A percentile compares a stretch with the other conserved stretches of the same genome.
phyloP scores from a whole-genome alignment of 129 eudicot species.

The Oenanthe sinensis region DNA sequence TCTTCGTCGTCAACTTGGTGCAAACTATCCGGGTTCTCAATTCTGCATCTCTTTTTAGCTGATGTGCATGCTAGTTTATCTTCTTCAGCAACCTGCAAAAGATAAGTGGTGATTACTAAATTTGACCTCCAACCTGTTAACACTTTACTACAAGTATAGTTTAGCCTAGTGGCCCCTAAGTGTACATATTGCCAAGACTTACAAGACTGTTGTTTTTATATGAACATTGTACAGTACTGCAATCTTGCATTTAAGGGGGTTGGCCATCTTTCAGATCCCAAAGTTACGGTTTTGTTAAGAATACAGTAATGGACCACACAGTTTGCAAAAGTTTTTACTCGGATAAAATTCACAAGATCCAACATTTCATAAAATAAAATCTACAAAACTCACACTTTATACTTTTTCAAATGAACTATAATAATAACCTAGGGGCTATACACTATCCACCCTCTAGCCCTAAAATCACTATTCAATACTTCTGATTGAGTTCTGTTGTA shows the following conservation, averaged over 20 bases:
- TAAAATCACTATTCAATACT: neutral
- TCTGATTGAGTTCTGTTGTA: no score
- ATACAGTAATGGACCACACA: constrained; percentile 8
- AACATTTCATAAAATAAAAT: neutral
- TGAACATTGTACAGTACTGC: neutral
- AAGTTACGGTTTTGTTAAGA: neutral
- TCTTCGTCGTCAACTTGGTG: constrained; percentile 17
- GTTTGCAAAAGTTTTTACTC: constrained; percentile 1
- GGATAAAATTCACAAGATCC: neutral
- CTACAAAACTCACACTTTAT: neutral
- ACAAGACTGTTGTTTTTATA: neutral
- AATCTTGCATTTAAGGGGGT: constrained; percentile 2
- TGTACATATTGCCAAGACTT: neutral
- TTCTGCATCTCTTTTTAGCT: constrained; percentile 23
- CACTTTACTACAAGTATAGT: neutral
- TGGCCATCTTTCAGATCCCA: constrained; percentile 1
- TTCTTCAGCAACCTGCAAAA: constrained; percentile 20
- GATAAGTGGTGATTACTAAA: neutral
- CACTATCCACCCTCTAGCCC: neutral
- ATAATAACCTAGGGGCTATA: neutral
- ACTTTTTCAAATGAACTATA: neutral
- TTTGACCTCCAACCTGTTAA: neutral
- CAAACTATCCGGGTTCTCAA: constrained; percentile 16
- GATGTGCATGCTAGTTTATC: constrained; percentile 8
- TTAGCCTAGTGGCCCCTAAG: neutral